Base-by-base conservation (phyloP, 805 yeast genomes). In the Monosporozyma yasuniensis region DNA sequence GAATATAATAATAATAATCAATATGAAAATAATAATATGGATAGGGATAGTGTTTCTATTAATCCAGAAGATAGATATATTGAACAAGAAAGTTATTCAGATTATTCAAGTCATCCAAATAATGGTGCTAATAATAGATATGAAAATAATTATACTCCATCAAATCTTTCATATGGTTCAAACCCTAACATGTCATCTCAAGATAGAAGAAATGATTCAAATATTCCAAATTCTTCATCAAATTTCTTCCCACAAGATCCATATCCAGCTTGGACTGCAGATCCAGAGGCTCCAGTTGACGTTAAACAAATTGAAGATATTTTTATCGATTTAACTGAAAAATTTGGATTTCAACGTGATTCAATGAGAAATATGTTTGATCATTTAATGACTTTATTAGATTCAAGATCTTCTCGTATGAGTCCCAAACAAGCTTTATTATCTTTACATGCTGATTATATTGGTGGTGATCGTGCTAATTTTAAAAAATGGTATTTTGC, bases 181-280 rank as follows among this genome's bases (percentile, higher is more conserved):
- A 93, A 64, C 84, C 95, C 28, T 3, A 21, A 39, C 22, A 39
- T 30, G 12, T 30, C 34, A 11, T 30, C 34, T 7, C 34, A 30
- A 30, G 34, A 30, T 30, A 30, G 34, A 30, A 30, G 34, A n/a
- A 25, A 25, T 34, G 38, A 34, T 34, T 34, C 39, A 6, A 35
- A 35, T 35, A 9, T 14, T 12, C 35, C 14, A 32, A 32, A 32
- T 32, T 25, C 27, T 25, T 5, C 27, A 25, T 25, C 27, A 25
- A 25, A 32, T 14, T 32, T 32, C 16, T 59, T 84, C 71, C 76
- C 95, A 60, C 80, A 89, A 42, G 93, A 93, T 68, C 99, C 99
- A 30, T 93, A 91, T 68, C 99, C 99, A 43, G 98, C 99, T 47
- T 93, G 99, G 99, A 87, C 96, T 25, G 95, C 95, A 45, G 98